Evolutionary conservation across 2,329 filamentous ascomycete genomes (phyloP), one percentile per base, ranked within the genome.

Genomic region (Seiridium unicorne): DNA sequence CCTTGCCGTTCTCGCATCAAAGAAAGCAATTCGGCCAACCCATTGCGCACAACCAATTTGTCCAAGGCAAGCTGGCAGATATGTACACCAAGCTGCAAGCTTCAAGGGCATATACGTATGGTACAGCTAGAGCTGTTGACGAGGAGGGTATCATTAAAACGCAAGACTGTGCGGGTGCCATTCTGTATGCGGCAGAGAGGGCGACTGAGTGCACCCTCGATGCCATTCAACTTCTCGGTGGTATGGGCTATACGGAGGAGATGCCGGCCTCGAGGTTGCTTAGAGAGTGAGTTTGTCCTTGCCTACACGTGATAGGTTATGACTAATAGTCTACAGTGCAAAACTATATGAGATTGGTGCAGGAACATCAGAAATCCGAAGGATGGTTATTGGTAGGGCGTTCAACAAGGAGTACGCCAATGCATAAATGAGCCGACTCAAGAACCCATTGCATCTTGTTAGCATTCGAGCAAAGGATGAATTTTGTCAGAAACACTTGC

Each of bases 51-150:
- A 96, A 97, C 75, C 95, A 99, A 76, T 83, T 98, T 63, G 84
- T 98, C 31, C 95, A 98, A 76, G 94, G 91, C 60, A 94, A 93
- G 72, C 83, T 98, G 51, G 93, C 95, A 59, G 93, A 98, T 74
- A 97, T 99, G 93, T 96, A 98, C 78, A 97, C 93, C 53, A 96
- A 96, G 76, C 85, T 95, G 61, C 89, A 91, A 69, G 93, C 91
- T 9, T 88, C 89, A 13, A 82, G 88, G n/a, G 85, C 93, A 2
- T 97, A 97, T 76, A 98, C 94, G 0, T 96, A 96, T 71, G 79
- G 83, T 44, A 93, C 93, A 0, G 95, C 95, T 3, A 83, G 84
- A 51, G 83, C 84, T 2, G 89, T 97, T 26, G 94, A 97, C 68
- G 91, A 94, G 73, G 79, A 85, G 10, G 89, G 87, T 9, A 63